Evolutionary conservation across 805 yeast genomes (phyloP).

Genomic region (Metschnikowia picachoensis): DNA sequence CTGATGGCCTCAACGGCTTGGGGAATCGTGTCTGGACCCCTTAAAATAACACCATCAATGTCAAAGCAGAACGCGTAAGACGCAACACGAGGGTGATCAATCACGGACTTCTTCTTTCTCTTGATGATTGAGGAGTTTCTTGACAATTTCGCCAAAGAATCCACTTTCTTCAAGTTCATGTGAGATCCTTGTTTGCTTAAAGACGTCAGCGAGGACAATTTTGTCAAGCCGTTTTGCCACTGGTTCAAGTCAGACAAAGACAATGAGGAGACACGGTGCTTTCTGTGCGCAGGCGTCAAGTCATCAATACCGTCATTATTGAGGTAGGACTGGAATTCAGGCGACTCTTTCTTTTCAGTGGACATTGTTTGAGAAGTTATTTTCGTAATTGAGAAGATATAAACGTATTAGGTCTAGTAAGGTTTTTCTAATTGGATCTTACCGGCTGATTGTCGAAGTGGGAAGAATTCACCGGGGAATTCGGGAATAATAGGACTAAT

Average conservation of each 20-base stretch:
- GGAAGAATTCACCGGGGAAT: no score
- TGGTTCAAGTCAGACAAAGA: conserved; percentile 64
- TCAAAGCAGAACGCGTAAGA: conserved; percentile 89
- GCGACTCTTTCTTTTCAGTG: conserved; percentile 12
- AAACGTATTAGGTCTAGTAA: not conserved
- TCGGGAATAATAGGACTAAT: no score
- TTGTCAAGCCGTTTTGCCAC: conserved; percentile 51
- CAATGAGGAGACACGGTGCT: conserved; percentile 59
- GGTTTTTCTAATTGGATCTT: not conserved
- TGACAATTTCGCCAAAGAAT: conserved; percentile 42
- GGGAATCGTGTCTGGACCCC: conserved; percentile 82
- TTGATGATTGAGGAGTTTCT: conserved; percentile 44
- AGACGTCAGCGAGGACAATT: conserved; percentile 34
- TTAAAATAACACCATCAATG: conserved; percentile 85
- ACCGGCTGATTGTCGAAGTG: no score
- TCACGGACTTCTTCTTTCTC: conserved; percentile 47
- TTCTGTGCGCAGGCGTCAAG: conserved; percentile 57
- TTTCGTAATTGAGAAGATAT: not conserved
- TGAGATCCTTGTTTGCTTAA: conserved; percentile 32
- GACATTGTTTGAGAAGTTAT: not conserved
- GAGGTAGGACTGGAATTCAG: conserved; percentile 48
- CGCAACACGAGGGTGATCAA: conserved; percentile 71
- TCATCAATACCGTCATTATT: conserved; percentile 73
- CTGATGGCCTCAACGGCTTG: conserved; percentile 72
- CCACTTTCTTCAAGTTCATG: conserved; percentile 40